Conservation (phyloP, 768 basidiomycete genomes). For the Lactifluus echinatus region DNA sequence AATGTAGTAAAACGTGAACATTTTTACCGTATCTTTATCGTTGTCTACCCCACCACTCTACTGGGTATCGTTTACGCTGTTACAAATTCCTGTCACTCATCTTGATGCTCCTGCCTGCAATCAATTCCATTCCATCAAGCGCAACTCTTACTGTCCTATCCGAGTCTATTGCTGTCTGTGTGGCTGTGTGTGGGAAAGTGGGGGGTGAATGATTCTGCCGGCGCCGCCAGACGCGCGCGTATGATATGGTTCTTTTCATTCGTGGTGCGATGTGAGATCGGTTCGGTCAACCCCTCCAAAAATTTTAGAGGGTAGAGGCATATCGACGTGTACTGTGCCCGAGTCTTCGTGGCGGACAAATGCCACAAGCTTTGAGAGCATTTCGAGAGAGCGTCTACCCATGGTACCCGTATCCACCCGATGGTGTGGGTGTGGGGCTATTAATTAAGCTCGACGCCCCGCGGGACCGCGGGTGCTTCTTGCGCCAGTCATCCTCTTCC, state of each 20-base stretch:
- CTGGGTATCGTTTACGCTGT: background rate
- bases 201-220: too few species aligned
- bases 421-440: too few species aligned
- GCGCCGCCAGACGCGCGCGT: too few species aligned
- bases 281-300: too few species aligned
- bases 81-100: background rate
- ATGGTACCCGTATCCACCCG: background rate
- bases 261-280: background rate
- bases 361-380: background rate
- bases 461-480: background rate
- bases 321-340: background rate
- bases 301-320: too few species aligned
- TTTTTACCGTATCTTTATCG: background rate
- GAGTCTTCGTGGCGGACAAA: background rate
- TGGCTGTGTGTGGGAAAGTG: background rate
- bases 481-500: background rate
- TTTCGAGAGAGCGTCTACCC: background rate
- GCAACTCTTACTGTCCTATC: background rate
- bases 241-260: background rate
- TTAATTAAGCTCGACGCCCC: background rate
- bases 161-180: background rate
- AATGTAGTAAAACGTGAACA: background rate
- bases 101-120: background rate
- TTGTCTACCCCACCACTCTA: background rate
- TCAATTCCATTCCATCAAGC: background rate